Base-by-base conservation (phyloP, 2,329 filamentous ascomycete genomes). In the Annulohypoxylon truncatum region DNA sequence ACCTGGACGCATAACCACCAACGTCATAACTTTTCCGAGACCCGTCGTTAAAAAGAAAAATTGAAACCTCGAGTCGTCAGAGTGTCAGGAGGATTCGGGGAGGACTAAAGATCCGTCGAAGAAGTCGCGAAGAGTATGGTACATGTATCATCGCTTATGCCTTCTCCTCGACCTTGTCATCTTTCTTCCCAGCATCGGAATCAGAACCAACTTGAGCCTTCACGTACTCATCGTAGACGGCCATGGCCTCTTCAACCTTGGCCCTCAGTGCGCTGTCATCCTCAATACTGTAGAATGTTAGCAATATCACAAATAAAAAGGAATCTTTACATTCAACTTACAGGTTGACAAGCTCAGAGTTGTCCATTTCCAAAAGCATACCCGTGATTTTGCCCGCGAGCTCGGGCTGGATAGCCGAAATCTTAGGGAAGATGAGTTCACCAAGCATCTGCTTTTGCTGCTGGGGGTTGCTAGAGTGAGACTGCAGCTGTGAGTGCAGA, bases 321-420 rank as follows among this genome's bases (percentile, higher is more conserved):
- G 4, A 8, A 33, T 9, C 10, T 53, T 6, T 42, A 15, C 10
- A 20, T 42, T 2, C 5, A 71, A 92, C 94, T 92, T 91, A 97
- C 93, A 99, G 88, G 83, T 92, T 93, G 78, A 99, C 87, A 75
- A 99, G 86, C 85, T 99, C 96, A 62, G 86, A 80, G 83, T 98
- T 98, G 77, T 98, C 96, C 96, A 99, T 99, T 88, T 99, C 96
- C 76, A 99, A 84, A 76, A 99, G 91, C 96, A 99, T 99, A 83
- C 96, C 96, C 68, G 96, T 99, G 81, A 99, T 98, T 90, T 99
- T 99, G 79, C 96, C 96, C 69, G 96, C 96, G 77, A 99, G 87
- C 76, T 97, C 94, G 66, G 94, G 92, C 85, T 99, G 96, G 82
- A 97, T 90, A 73, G 89, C 89, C 81, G 94, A 90, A 77, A 99